Evolutionary conservation across 2,329 filamentous ascomycete species (phyloP).

Genomic region (Alternaria burnsii): DNA sequence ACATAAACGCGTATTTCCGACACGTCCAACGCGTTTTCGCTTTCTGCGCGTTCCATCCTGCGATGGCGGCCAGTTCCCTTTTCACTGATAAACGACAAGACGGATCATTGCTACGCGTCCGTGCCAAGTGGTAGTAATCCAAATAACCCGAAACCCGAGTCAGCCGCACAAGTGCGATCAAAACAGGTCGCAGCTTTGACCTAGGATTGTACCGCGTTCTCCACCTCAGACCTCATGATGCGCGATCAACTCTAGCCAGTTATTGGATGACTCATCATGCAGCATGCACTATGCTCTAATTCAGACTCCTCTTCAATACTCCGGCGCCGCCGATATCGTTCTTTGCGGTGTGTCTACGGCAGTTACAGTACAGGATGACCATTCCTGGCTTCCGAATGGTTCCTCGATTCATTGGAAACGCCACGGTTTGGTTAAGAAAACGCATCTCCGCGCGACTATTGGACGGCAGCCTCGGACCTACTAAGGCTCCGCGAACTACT

Average conservation of each 20-base stretch:
- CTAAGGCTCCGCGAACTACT: slow-evolving; percentile 5
- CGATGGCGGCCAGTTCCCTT: background rate
- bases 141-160: background rate
- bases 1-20: slow-evolving; percentile 2
- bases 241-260: background rate
- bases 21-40: background rate
- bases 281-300: background rate
- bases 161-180: background rate
- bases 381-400: background rate
- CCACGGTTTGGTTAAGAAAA: slow-evolving; percentile 12
- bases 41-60: background rate
- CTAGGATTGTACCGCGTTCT: slow-evolving; percentile 3
- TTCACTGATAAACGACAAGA: background rate
- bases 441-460: slow-evolving; percentile 14
- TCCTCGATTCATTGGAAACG: slow-evolving; percentile 21
- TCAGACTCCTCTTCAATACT: slow-evolving; percentile 4
- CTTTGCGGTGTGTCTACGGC: slow-evolving; percentile 5
- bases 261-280: background rate
- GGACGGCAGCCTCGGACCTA: slow-evolving; percentile 14
- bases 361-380: slow-evolving; percentile 1
- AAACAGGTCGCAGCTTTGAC: background rate
- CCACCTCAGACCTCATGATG: background rate
- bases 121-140: slow-evolving; percentile 4
- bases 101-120: background rate
- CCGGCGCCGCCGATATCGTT: slow-evolving; percentile 22